A percentile compares a stretch with the other conserved stretches of the same genome.
Evolutionary conservation across 2,329 filamentous ascomycete genomes (phyloP).

Genomic region (Aspergillus oerlinghausenensis): DNA sequence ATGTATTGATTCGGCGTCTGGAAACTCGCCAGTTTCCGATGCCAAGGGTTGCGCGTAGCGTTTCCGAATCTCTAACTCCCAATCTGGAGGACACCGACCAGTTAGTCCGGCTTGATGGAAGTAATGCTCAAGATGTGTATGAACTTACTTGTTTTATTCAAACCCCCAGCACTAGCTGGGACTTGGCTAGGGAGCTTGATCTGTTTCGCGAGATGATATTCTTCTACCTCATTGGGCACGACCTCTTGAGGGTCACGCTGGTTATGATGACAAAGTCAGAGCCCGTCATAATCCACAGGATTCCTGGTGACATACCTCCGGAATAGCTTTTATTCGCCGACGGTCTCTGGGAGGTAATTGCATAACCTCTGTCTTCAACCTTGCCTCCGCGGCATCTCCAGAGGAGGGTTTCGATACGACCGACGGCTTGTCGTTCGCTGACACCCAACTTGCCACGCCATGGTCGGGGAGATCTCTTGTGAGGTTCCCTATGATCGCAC

Average conservation of each 20-base stretch:
- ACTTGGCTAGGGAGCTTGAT: constrained; percentile 57
- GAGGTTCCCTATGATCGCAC: constrained; percentile 56
- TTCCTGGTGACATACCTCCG: constrained; percentile 37
- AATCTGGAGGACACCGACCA: constrained; percentile 38
- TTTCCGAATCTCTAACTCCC: constrained; percentile 62
- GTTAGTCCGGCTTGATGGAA: constrained; percentile 11
- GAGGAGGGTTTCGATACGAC: constrained; percentile 48
- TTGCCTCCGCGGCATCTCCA: constrained; percentile 59
- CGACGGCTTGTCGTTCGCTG: constrained; percentile 53
- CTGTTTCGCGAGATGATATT: constrained; percentile 43
- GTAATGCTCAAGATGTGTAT: not conserved
- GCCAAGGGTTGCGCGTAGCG: constrained; percentile 60
- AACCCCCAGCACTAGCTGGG: constrained; percentile 64
- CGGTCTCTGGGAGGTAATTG: constrained; percentile 56
- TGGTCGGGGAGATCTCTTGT: constrained; percentile 58
- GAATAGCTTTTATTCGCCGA: constrained; percentile 53
- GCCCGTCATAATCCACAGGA: not conserved
- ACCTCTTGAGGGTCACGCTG: constrained; percentile 35
- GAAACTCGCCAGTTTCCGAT: constrained; percentile 60
- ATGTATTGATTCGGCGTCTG: constrained; percentile 53
- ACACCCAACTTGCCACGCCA: constrained; percentile 61
- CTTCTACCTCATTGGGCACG: constrained; percentile 33
- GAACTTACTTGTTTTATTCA: constrained; percentile 71
- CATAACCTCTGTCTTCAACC: constrained; percentile 62
- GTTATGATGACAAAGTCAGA: constrained; percentile 6